phyloP scores from a whole-genome alignment of 2,329 filamentous ascomycete genomes.

The Beauveria scarabaeidicola region DNA sequence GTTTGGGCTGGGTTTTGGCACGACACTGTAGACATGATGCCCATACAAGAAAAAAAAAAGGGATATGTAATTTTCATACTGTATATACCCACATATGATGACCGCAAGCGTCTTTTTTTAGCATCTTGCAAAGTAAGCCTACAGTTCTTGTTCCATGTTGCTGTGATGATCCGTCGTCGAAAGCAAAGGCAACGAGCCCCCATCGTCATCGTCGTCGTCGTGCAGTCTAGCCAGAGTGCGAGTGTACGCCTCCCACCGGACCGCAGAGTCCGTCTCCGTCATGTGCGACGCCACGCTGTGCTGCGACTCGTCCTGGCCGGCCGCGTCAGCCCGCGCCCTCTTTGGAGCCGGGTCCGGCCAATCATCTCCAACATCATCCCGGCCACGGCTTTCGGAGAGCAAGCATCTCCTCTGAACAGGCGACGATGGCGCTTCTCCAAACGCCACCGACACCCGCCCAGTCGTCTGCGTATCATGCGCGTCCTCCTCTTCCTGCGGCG shows the following conservation, averaged over 20 bases:
- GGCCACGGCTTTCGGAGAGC: not conserved
- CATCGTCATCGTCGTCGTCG: constrained; percentile 18
- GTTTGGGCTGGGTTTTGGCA: constrained; percentile 37
- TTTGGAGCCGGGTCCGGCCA: not conserved
- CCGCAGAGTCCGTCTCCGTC: constrained; percentile 17
- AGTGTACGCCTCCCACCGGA: constrained; percentile 25
- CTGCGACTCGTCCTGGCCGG: constrained; percentile 8
- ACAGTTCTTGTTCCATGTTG: constrained; percentile 25
- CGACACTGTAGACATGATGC: constrained; percentile 5
- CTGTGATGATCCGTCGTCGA: constrained; percentile 28
- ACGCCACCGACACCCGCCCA: not conserved
- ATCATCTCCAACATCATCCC: not conserved
- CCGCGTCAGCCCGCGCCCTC: not conserved
- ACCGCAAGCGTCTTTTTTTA: not conserved
- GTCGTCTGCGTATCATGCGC: not conserved
- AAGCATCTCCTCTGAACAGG: not conserved
- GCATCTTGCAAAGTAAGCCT: not conserved
- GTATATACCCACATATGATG: not conserved
- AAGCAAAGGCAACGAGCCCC: constrained; percentile 25
- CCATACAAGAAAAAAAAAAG: not conserved
- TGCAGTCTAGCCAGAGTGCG: constrained; percentile 23
- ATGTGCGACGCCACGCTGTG: constrained; percentile 12
- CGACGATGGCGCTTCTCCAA: not conserved
- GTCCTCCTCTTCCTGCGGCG: not conserved
- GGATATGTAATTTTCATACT: not conserved